These are phyloP conservation scores for Penicillium digitatum DNA, from an alignment of 2,329 filamentous ascomycete genomes.

Conservation along the genomic window DNA sequence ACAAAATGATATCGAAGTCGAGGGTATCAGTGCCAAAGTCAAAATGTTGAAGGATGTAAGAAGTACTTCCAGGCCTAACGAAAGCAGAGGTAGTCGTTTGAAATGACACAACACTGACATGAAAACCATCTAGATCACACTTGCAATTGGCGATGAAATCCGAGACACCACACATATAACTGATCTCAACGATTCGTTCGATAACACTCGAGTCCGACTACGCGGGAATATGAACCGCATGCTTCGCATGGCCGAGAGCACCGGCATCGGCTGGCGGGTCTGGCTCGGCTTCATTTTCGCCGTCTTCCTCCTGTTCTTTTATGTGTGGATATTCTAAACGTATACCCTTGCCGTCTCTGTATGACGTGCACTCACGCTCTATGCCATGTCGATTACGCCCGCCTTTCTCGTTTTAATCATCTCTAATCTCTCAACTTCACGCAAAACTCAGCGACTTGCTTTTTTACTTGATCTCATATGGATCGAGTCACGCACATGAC, in stretches of 20 bases:
- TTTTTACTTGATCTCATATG: neutral
- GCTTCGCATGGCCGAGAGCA: conserved; percentile 89
- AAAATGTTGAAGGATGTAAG: conserved; percentile 81
- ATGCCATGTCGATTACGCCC: neutral
- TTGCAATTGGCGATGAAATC: conserved; percentile 93
- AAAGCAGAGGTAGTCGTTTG: neutral
- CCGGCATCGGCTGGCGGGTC: conserved; percentile 91
- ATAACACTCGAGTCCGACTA: conserved; percentile 73
- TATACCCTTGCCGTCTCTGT: conserved; percentile 8
- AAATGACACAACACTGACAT: conserved; percentile 4
- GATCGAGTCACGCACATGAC: neutral
- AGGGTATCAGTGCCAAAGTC: conserved; percentile 88
- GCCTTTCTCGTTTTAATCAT: neutral
- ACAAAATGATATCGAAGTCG: conserved; percentile 87
- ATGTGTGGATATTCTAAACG: conserved; percentile 79
- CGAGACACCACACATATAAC: conserved; percentile 81
- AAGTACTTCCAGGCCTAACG: neutral
- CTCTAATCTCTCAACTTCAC: neutral
- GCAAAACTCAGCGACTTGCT: neutral
- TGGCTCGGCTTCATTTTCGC: conserved; percentile 87
- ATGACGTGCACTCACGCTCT: neutral
- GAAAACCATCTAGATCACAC: conserved; percentile 62
- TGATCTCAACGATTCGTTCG: conserved; percentile 94
- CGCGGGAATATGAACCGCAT: conserved; percentile 95
- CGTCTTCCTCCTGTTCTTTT: conserved; percentile 78